Conservation (phyloP, 2,329 filamentous ascomycete genomes). For the Colletotrichum sp. region DNA sequence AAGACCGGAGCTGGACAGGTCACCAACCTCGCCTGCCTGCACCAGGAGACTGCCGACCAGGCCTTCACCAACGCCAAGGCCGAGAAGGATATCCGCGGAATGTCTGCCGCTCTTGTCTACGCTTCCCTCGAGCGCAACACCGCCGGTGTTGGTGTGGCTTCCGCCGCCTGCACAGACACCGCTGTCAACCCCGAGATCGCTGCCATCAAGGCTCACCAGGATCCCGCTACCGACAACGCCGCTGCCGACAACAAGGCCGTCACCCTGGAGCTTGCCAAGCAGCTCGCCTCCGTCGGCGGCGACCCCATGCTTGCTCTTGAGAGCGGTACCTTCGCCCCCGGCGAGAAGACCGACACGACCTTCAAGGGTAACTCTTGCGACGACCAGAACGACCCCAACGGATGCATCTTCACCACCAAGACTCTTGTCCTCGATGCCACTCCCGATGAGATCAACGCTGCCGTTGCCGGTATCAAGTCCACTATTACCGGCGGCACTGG, state of each 20-base stretch:
- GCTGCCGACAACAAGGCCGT: conserved; percentile 48
- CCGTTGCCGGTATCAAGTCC: conserved; percentile 37
- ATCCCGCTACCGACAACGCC: conserved; percentile 45
- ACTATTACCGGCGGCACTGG: conserved; percentile 38
- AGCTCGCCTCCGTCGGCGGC: conserved; percentile 48
- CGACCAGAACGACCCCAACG: conserved; percentile 49
- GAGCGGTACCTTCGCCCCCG: conserved; percentile 48
- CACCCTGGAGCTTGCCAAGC: conserved; percentile 42
- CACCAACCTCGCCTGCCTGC: conserved; percentile 47
- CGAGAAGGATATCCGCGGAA: conserved; percentile 54
- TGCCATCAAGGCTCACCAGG: conserved; percentile 48
- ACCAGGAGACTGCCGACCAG: conserved; percentile 59
- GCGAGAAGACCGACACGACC: conserved; percentile 41
- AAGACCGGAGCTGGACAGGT: conserved; percentile 34
- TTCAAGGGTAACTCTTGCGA: conserved; percentile 60
- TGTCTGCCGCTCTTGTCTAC: conserved; percentile 60
- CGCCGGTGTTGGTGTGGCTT: conserved; percentile 43
- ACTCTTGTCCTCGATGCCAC: conserved; percentile 60
- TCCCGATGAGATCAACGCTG: conserved; percentile 57
- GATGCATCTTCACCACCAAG: conserved; percentile 62
- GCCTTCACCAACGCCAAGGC: conserved; percentile 66
- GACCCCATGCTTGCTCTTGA: conserved; percentile 46
- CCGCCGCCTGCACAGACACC: conserved; percentile 42
- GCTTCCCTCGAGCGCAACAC: conserved; percentile 60
- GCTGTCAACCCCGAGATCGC: conserved; percentile 52